A percentile compares a stretch with the other conserved stretches of the same genome.
Conservation (phyloP, 75 land plant genomes). For the Selaginella moellendorffii region DNA sequence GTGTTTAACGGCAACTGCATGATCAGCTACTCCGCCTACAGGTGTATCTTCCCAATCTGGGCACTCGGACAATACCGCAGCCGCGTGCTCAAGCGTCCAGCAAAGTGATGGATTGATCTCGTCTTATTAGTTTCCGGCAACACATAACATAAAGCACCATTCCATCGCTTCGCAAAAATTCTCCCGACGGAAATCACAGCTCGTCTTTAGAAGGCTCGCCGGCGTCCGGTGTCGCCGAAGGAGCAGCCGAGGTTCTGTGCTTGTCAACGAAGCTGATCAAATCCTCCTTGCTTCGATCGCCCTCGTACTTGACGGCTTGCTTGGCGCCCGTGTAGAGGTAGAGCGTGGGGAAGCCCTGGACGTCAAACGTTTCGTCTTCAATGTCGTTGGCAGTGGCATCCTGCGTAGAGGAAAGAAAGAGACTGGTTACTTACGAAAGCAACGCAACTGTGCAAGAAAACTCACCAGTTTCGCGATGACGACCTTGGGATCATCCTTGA, state of each 20-base stretch:
- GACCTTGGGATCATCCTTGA: slow-evolving; percentile 39
- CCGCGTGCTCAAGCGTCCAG: too few species aligned
- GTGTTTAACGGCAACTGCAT: too few species aligned
- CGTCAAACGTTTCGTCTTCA: slow-evolving; percentile 32
- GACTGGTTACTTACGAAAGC: too few species aligned
- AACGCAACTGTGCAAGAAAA: not conserved
- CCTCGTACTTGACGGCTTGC: slow-evolving; percentile 40
- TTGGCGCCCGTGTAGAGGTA: slow-evolving; percentile 55
- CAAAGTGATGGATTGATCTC: too few species aligned
- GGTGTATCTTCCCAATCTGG: too few species aligned
- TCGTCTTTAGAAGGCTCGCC: slow-evolving; percentile 32
- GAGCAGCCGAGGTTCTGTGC: slow-evolving; percentile 24
- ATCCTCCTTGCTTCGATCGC: slow-evolving; percentile 52
- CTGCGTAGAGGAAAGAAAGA: too few species aligned
- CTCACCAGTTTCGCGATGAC: slow-evolving; percentile 71
- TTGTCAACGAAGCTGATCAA: slow-evolving; percentile 51
- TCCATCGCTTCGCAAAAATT: too few species aligned
- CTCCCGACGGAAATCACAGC: slow-evolving; percentile 25
- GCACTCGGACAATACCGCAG: too few species aligned
- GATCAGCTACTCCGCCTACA: too few species aligned
- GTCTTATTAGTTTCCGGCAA: too few species aligned
- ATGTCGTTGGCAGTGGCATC: slow-evolving; percentile 84
- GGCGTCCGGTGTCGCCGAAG: slow-evolving; percentile 8
- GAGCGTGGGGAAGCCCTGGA: slow-evolving; percentile 65
- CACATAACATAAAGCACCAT: too few species aligned